Evolutionary conservation across 2,329 filamentous ascomycete genomes (phyloP), one percentile per base, ranked within the genome.

Genomic region (Alternaria ethzedia): DNA sequence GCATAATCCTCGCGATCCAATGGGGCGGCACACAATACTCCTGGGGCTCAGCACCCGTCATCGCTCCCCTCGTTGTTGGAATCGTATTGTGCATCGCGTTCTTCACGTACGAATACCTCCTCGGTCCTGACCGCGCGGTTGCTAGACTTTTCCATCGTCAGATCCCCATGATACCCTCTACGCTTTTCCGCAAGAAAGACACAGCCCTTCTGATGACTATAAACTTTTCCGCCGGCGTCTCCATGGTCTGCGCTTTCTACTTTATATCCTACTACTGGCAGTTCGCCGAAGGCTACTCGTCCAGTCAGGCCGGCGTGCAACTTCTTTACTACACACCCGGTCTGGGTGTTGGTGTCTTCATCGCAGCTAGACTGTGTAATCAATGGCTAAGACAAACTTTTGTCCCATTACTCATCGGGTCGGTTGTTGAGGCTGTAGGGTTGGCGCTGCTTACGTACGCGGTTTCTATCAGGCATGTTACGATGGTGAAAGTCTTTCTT

Each of bases 191-290:
- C 4, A 83, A 86, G 58, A 83, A 85, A 32, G 88, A 92, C 66
- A 86, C 88, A 2, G 81, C 83, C 0, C 80, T 91, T n/a, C 76
- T 91, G n/a, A 86, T 88, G 64, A 85, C 86, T 61, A 83, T 90
- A 66, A 88, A 89, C 66, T 87, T 89, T 70, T 82, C 85, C 4
- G 85, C 86, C 0, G 89, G 89, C 5, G 85, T 87, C 69, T 83
- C 79, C 0, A 76, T 83, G 67, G 85, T 84, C 73, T 81, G 85
- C 12, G 86, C 89, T 1, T 86, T 91, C 67, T 92, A 91, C 75
- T 92, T 91, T 69, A 87, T 90, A 68, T 87, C 87, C 15, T 84
- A 91, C 17, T 92, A 91, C 76, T 91, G 91, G 74, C 86, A 87
- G 2, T 79, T 90, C 15, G 89, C 91, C 0, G 80, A 87, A 76